Base-by-base conservation (phyloP, 202 grass and related monocot species). In the Carex sylvatica region DNA sequence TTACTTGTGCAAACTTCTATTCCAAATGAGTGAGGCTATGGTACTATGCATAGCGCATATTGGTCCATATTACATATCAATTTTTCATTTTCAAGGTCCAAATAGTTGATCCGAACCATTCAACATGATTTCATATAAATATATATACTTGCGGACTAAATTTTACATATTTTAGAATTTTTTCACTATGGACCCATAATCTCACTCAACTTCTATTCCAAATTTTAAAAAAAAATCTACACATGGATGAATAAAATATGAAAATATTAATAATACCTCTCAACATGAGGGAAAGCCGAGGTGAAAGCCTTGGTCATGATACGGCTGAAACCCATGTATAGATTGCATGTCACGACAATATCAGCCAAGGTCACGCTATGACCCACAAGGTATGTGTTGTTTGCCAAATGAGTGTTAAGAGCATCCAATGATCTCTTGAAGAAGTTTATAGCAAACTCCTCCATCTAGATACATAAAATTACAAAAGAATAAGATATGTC, bases 311-410 rank as follows among this genome's bases (percentile, higher is more conserved):
- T 94, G 44, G 80, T 89, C 88, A 92, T 65, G 82, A 94, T 92
- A 18, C 5, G 12, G 60, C 1, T 9, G 46, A 92, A 94, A 2
- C 91, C 94, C 7, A 20, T 0, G 42, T 91, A 92, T 4, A 97
- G 86, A 47, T 94, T 97, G 83, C 94, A 94, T 89, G 88, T 88
- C 86, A 94, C 59, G 46, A 97, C 87, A 71, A 97, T 94, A 69
- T 97, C 94, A 1, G 91, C 94, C 72, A 97, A 87, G 19, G 91
- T 94, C 36, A 97, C 91, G 0, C 66, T 88, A 70, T 94, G 82
- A 12, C 91, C 89, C 69, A 92, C 94, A 78, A 97, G 86, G 79
- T 84, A 97, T 70, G 90, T 97, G 76, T 83, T 92, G 69, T 83
- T 87, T 19, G 94, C 70, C 47, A 97, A 83, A 82, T 97, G 86